A percentile compares a stretch with the other conserved stretches of the same genome.
Evolutionary conservation across 1,139 yeast genomes (phyloP).

Genomic region (Saccharomyces hybrid): DNA sequence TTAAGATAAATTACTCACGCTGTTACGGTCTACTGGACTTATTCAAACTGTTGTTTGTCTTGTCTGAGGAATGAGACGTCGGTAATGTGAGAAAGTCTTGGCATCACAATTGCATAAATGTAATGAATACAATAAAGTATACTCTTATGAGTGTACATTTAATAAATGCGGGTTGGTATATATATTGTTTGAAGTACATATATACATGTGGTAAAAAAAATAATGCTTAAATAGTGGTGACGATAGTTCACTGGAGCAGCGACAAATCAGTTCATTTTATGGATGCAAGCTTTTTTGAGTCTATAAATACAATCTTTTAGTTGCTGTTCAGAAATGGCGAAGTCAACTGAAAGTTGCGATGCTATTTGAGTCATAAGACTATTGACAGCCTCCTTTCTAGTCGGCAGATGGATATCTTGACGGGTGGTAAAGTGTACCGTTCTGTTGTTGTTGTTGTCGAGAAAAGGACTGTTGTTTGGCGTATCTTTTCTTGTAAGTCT

Average conservation of each 20-base stretch:
- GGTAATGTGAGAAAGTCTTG: too few relatives aligned
- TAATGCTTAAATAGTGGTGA: too few relatives aligned
- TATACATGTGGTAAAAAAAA: too few relatives aligned
- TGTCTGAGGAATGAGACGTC: too few relatives aligned
- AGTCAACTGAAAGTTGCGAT: background rate
- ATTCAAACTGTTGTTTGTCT: too few relatives aligned
- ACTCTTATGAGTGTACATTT: too few relatives aligned
- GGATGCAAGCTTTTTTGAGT: conserved; percentile 6
- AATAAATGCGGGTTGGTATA: too few relatives aligned
- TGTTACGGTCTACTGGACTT: too few relatives aligned
- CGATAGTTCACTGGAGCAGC: background rate
- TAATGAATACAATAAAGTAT: too few relatives aligned
- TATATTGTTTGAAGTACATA: too few relatives aligned
- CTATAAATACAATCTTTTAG: conserved; percentile 4
- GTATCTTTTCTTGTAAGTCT: conserved; percentile 22
- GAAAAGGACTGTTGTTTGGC: background rate
- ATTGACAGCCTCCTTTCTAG: background rate
- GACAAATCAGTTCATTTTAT: background rate
- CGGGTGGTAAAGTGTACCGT: background rate
- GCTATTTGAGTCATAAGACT: background rate
- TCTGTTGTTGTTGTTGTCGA: background rate
- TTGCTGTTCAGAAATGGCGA: background rate
- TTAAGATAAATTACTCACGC: too few relatives aligned
- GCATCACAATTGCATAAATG: too few relatives aligned
- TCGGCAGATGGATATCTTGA: background rate